A percentile compares a stretch with the other conserved stretches of the same genome.
Conservation (phyloP, 129 eudicot genomes). For the Dittrichia graveolens region DNA sequence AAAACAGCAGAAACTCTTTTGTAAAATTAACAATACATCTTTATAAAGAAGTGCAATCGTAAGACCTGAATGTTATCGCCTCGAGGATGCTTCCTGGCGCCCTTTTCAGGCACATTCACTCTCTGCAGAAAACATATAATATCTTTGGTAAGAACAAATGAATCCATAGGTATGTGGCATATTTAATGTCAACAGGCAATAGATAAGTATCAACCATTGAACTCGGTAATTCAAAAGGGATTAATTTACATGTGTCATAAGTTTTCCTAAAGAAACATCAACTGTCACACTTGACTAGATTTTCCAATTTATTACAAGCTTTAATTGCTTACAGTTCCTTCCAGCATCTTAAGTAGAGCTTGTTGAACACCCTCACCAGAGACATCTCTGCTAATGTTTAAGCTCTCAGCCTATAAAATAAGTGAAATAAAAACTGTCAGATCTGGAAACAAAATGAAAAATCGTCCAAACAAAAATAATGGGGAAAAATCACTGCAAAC, state of each 20-base stretch:
- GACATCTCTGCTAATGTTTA: slow-evolving; percentile 90
- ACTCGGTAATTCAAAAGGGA: slow-evolving; percentile 13
- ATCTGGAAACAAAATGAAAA: slow-evolving; percentile 6
- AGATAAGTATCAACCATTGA: slow-evolving; percentile 1
- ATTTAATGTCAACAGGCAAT: background rate
- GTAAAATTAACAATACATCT: background rate
- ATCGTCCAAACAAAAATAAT: background rate
- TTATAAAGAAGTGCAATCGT: background rate
- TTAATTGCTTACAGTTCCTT: slow-evolving; percentile 86
- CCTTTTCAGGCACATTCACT: slow-evolving; percentile 91
- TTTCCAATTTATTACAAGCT: background rate
- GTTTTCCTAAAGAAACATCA: slow-evolving; percentile 3
- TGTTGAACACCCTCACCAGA: slow-evolving; percentile 99
- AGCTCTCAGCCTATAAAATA: slow-evolving; percentile 71
- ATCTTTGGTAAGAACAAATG: background rate
- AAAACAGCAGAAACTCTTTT: background rate
- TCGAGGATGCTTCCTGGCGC: slow-evolving; percentile 93
- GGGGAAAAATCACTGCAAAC: slow-evolving; percentile 1
- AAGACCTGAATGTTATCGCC: slow-evolving; percentile 85
- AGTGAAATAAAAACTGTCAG: background rate
- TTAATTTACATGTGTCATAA: background rate
- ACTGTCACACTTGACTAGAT: slow-evolving; percentile 14
- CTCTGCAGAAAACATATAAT: slow-evolving; percentile 51
- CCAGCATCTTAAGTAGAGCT: slow-evolving; percentile 93
- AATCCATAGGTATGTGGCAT: slow-evolving; percentile 9